A percentile compares a stretch with the other conserved stretches of the same genome.
phyloP scores from a whole-genome alignment of 164 flowering plant genomes.

The Litsea cubeba region DNA sequence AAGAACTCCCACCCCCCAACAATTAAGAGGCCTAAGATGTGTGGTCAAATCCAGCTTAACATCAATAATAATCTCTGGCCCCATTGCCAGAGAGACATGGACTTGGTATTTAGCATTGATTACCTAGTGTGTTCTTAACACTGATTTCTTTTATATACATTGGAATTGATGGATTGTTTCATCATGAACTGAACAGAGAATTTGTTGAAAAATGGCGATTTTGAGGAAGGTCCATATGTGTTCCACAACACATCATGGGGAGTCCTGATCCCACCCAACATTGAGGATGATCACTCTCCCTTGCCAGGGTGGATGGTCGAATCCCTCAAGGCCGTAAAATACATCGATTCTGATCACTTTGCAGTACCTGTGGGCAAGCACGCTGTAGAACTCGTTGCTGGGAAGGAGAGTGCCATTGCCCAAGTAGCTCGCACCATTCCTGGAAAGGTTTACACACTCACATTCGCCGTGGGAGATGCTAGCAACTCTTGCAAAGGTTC shows the following conservation, averaged over 20 bases:
- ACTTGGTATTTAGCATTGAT: no score
- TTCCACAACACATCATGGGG: conserved; percentile 66
- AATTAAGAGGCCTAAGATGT: no score
- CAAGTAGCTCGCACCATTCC: conserved; percentile 51
- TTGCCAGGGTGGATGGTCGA: conserved; percentile 79
- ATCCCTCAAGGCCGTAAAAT: conserved; percentile 80
- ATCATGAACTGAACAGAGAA: conserved; percentile 36
- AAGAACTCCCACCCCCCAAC: no score
- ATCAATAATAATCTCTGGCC: no score
- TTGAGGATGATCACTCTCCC: conserved; percentile 78
- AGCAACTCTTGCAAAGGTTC: conserved; percentile 61
- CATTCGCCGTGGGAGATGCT: conserved; percentile 69
- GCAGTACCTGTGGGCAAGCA: conserved; percentile 60
- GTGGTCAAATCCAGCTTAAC: no score
- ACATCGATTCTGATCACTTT: conserved; percentile 64
- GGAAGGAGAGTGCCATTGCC: conserved; percentile 73
- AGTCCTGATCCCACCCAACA: conserved; percentile 71
- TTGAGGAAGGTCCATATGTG: conserved; percentile 83
- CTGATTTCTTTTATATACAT: no score
- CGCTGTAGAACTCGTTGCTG: conserved; percentile 73
- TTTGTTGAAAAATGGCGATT: conserved; percentile 67
- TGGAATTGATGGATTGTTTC: no score
- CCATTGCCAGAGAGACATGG: background rate
- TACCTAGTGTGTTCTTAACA: no score
- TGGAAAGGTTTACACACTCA: conserved; percentile 45